Evolutionary conservation across 169 alveolate genomes (phyloP).

Genomic region (Plasmodium cynomolgi): DNA sequence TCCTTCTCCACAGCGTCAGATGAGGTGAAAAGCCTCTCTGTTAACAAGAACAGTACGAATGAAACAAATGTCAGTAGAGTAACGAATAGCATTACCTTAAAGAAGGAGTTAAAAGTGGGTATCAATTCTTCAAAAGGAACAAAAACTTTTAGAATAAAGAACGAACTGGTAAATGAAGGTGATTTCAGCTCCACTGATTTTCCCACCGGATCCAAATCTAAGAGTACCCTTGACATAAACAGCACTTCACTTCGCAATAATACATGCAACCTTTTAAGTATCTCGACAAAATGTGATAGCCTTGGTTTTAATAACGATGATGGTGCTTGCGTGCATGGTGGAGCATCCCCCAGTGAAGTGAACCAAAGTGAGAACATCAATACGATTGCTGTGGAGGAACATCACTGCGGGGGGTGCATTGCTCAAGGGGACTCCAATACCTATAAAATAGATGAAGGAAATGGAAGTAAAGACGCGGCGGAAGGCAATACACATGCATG

Average conservation of each 20-base stretch:
- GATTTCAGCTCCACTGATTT: not conserved
- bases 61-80: not conserved
- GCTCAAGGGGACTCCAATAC: not conserved
- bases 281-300: not conserved
- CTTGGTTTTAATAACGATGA: not conserved
- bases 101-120: not conserved
- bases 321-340: not conserved
- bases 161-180: not conserved
- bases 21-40: not conserved
- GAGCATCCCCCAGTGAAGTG: not conserved
- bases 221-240: not conserved
- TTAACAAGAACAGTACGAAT: not conserved
- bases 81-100: not conserved
- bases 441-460: not conserved
- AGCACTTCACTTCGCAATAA: not conserved
- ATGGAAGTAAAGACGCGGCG: not conserved
- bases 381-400: not conserved
- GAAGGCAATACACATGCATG: not conserved
- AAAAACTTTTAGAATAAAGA: not conserved
- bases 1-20: not conserved
- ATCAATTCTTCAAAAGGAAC: not conserved
- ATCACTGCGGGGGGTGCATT: not conserved
- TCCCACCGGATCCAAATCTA: not conserved
- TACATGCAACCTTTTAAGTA: not conserved
- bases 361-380: not conserved